phyloP scores from a whole-genome alignment of 2,329 filamentous ascomycete genomes.

The Neonectria sp. region DNA sequence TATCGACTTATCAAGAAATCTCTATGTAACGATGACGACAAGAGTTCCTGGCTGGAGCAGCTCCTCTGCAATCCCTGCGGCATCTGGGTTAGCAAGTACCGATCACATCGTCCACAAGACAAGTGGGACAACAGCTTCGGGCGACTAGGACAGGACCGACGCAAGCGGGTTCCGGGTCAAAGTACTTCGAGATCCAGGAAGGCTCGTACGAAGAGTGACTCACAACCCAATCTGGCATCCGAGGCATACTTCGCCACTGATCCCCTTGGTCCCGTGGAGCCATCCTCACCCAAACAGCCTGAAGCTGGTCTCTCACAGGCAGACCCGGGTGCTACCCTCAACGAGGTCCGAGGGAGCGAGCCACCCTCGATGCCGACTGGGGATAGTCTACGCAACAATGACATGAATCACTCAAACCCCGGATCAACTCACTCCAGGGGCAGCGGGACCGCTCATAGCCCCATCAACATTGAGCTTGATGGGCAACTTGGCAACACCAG shows the following conservation, averaged over 20 bases:
- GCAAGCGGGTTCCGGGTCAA: constrained; percentile 62
- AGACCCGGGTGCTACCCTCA: constrained; percentile 17
- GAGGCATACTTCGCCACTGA: constrained; percentile 70
- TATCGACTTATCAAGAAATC: constrained; percentile 87
- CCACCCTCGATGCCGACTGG: constrained; percentile 11
- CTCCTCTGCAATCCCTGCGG: constrained; percentile 96
- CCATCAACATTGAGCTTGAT: constrained; percentile 67
- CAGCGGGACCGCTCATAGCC: constrained; percentile 70
- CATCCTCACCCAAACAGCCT: constrained; percentile 50
- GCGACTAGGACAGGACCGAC: constrained; percentile 66
- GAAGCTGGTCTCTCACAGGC: constrained; percentile 39
- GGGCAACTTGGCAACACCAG: constrained; percentile 71
- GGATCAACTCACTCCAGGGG: constrained; percentile 69
- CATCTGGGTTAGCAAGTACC: constrained; percentile 93
- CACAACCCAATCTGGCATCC: constrained; percentile 63
- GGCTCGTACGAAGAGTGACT: constrained; percentile 63
- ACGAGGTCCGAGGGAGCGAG: constrained; percentile 21
- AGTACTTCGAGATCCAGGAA: constrained; percentile 63
- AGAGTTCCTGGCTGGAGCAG: constrained; percentile 77
- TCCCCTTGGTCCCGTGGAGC: constrained; percentile 64
- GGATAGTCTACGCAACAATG: constrained; percentile 28
- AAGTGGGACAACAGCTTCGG: constrained; percentile 82
- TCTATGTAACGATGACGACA: constrained; percentile 73
- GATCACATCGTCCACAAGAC: constrained; percentile 84
- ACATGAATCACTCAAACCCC: constrained; percentile 46